Evolutionary conservation across 805 yeast genomes (phyloP).

Genomic region (Starmerella ratchasimensis): DNA sequence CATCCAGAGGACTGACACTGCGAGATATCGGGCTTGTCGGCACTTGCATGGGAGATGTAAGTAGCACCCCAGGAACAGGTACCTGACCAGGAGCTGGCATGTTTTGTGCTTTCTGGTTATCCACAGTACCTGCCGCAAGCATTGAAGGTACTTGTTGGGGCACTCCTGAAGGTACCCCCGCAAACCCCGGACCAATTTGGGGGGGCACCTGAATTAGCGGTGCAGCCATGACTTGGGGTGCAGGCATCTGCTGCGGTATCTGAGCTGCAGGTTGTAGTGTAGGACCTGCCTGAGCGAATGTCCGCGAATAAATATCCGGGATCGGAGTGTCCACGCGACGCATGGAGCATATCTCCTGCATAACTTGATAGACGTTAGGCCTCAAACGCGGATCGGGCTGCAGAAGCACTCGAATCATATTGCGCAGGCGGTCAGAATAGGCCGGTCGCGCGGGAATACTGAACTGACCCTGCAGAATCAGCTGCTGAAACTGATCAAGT

Average conservation of each 20-base stretch:
- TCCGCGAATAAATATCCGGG: conserved; percentile 20
- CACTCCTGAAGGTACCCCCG: too few species aligned
- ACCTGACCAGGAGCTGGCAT: conserved; percentile 8
- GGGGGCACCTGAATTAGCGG: neutral
- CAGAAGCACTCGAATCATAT: conserved; percentile 62
- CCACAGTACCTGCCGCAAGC: too few species aligned
- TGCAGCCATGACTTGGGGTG: neutral
- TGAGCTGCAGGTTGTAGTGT: too few species aligned
- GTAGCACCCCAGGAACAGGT: conserved; percentile 10
- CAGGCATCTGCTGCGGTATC: conserved; percentile 1
- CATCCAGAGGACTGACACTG: conserved; percentile 1
- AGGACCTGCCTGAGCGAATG: too few species aligned
- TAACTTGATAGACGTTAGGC: conserved; percentile 77
- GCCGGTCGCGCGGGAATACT: conserved; percentile 57
- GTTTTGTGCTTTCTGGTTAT: too few species aligned
- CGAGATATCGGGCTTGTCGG: conserved; percentile 7
- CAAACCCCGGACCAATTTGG: neutral
- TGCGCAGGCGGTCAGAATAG: conserved; percentile 58
- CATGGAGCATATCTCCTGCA: conserved; percentile 48
- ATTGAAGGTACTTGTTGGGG: neutral
- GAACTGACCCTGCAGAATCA: conserved; percentile 71
- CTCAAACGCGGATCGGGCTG: conserved; percentile 71
- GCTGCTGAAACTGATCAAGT: conserved; percentile 39
- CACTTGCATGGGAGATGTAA: conserved; percentile 5
- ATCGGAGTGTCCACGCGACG: conserved; percentile 42